A percentile compares a stretch with the other conserved stretches of the same genome.
Conservation (phyloP, 1,139 yeast genomes). For the Diutina pseudorugosa region DNA sequence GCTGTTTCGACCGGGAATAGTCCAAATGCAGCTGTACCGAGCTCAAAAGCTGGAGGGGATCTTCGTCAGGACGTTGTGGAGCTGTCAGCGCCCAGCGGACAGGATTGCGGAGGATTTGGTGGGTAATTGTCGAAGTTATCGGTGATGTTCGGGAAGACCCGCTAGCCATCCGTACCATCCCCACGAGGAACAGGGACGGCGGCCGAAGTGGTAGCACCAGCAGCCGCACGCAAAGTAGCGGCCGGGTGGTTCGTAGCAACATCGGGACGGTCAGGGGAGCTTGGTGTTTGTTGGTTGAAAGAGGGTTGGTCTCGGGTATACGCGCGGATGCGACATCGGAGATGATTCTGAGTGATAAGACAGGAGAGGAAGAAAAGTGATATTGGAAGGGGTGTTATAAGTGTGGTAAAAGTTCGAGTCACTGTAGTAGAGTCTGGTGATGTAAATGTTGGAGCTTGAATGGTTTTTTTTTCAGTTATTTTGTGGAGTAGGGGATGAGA, state of each 20-base stretch:
- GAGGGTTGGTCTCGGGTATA: background rate
- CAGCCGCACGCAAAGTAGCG: background rate
- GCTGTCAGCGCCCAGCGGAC: background rate
- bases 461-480: too few relatives aligned
- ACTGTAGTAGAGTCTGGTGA: too few relatives aligned
- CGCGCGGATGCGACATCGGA: background rate
- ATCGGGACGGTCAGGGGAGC: background rate
- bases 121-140: background rate
- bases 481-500: too few relatives aligned
- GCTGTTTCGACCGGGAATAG: conserved; percentile 9
- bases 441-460: too few relatives aligned
- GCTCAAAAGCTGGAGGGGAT: background rate
- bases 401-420: too few relatives aligned
- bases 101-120: background rate
- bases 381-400: too few relatives aligned
- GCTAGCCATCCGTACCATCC: too few relatives aligned
- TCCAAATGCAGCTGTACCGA: conserved; percentile 7
- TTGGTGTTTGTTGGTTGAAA: background rate
- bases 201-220: background rate
- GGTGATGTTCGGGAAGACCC: background rate
- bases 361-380: too few relatives aligned
- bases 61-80: background rate
- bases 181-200: background rate
- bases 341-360: background rate
- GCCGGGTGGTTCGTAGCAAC: background rate